These are phyloP conservation scores for Stagonosporopsis tanaceti DNA, from an alignment of 2,329 filamentous ascomycete species.

Conservation along the genomic window DNA sequence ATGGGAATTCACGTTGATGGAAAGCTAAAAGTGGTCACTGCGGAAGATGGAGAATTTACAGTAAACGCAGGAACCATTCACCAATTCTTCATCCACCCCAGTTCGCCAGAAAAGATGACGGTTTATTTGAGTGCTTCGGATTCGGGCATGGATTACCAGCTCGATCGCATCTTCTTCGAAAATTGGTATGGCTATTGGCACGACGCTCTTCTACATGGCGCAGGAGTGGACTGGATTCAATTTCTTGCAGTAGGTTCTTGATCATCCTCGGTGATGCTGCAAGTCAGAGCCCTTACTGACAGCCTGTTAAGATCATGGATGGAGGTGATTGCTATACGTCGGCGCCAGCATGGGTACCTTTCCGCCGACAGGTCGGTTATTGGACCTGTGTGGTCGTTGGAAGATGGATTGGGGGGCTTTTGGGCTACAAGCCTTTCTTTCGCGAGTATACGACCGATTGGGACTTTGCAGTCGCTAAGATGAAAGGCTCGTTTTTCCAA, in stretches of 20 bases:
- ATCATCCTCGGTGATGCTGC: not conserved
- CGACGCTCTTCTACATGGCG: slow-evolving; percentile 36
- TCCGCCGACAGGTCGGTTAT: slow-evolving; percentile 38
- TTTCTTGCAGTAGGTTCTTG: slow-evolving; percentile 36
- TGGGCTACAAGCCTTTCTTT: slow-evolving; percentile 52
- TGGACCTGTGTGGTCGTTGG: slow-evolving; percentile 47
- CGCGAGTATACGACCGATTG: slow-evolving; percentile 51
- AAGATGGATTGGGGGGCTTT: slow-evolving; percentile 49
- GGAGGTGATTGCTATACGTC: slow-evolving; percentile 51
- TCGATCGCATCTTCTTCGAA: slow-evolving; percentile 48
- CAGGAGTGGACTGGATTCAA: slow-evolving; percentile 43
- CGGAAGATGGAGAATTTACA: slow-evolving; percentile 40
- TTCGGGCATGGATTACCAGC: slow-evolving; percentile 35
- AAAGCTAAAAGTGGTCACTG: slow-evolving; percentile 23
- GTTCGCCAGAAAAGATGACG: slow-evolving; percentile 8
- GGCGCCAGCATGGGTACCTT: slow-evolving; percentile 51
- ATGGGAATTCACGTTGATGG: slow-evolving; percentile 44
- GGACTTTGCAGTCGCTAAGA: slow-evolving; percentile 30
- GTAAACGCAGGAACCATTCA: slow-evolving; percentile 26
- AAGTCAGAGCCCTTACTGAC: slow-evolving; percentile 9
- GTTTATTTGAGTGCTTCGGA: slow-evolving; percentile 37
- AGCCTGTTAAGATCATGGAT: slow-evolving; percentile 48
- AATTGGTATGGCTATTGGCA: slow-evolving; percentile 52
- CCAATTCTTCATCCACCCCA: slow-evolving; percentile 23
- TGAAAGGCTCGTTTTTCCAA: slow-evolving; percentile 17